A percentile compares a stretch with the other conserved stretches of the same genome.
Conservation (phyloP, 1,284 basidiomycete genomes). For the Exobasidium cylindrosporum region DNA sequence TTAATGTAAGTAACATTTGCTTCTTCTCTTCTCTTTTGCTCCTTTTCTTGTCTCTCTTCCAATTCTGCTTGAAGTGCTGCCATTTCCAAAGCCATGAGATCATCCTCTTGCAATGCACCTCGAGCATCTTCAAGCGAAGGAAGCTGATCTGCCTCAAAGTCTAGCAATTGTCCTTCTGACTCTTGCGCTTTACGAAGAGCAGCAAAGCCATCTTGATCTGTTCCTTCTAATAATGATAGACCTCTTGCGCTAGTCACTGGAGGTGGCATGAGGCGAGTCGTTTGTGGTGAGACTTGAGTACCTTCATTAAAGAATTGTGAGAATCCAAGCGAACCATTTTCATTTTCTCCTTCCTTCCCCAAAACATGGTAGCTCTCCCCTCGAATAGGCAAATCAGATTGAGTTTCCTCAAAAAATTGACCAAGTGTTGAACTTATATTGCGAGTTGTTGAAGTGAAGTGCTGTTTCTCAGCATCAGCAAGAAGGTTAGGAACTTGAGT, state of each 20-base stretch:
- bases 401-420: constrained; percentile 48
- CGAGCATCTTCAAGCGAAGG: constrained; percentile 6
- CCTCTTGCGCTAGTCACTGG: constrained; percentile 22
- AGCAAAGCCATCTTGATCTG: constrained; percentile 37
- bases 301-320: constrained; percentile 35
- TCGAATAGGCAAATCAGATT: constrained; percentile 26
- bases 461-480: background rate
- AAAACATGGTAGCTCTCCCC: constrained; percentile 45
- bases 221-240: background rate
- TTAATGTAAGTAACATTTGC: constrained; percentile 34
- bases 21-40: constrained; percentile 10
- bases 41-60: background rate
- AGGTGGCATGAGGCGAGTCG: constrained; percentile 32
- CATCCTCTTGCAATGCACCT: constrained; percentile 2
- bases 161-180: constrained; percentile 29
- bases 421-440: constrained; percentile 24
- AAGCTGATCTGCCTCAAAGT: constrained; percentile 34
- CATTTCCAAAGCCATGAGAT: constrained; percentile 1
- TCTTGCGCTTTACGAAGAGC: constrained; percentile 42
- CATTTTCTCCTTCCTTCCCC: constrained; percentile 15
- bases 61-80: constrained; percentile 4
- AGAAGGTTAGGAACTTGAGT: background rate
- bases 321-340: constrained; percentile 30
- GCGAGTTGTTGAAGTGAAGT: background rate
- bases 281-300: background rate